Evolutionary conservation across 306 rosid genomes (phyloP), one percentile per base, ranked within the genome.

Genomic region (Albizia julibrissin): DNA sequence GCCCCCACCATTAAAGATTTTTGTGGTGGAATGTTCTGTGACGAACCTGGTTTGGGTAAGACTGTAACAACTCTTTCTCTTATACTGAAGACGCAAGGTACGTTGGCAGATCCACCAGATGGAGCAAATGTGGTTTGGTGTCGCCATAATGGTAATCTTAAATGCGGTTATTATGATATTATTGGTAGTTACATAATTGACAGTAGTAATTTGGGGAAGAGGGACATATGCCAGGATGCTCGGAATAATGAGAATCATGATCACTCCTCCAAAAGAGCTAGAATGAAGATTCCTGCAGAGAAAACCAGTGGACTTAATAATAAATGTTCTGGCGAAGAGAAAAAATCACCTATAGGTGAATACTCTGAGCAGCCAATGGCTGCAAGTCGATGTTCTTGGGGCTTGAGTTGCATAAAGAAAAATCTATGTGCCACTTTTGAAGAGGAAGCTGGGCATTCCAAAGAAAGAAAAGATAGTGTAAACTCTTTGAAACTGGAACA

Each of bases 1-100:
- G 82, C 94, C 75, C 99, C 98, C 78, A 88, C 92, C 46, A 75
- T 92, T 81, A 92, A 79, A 81, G 99, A 95, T 87, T 95, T 95
- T 73, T 87, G 84, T 54, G 99, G 99, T 85, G 99, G 99, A 74
- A 82, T 95, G 94, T 95, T 95, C 69, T 95, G 99, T 81, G 99
- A 95, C 68, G 99, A 95, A 82, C 99, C 99, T 65, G 98, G 99
- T 80, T 87, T 95, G 89, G 99, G 99, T 62, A 95, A 95, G 94
- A 95, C 99, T 43, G 93, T 95, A 81, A 95, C 98, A 33, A 90
- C 97, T 65, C 94, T 95, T 71, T 91, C 99, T 72, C 96, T 95
- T 65, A 90, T 93, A 80, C 67, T 91, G 83, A 95, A 95, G 92
- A 89, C 98, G 12, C 96, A 84, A 64, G 96, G 98, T 80, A 89